These are phyloP conservation scores for Phlebiopsis gigantea DNA, from an alignment of 768 basidiomycete species.

Conservation along the genomic window DNA sequence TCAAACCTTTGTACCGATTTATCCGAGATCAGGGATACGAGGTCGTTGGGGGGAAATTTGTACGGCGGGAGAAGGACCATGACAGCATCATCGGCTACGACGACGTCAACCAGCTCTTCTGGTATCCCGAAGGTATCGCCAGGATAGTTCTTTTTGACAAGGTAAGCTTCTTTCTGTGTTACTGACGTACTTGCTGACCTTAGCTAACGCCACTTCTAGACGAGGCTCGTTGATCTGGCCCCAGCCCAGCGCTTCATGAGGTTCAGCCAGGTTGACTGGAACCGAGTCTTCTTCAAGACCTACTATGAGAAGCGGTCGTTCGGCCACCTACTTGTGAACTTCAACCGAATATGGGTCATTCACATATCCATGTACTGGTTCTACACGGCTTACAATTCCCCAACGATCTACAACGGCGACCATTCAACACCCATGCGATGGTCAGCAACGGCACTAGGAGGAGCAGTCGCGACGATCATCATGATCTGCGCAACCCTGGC, in stretches of 20 bases:
- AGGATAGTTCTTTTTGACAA: constrained; percentile 86
- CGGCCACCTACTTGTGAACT: constrained; percentile 96
- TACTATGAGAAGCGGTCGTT: constrained; percentile 97
- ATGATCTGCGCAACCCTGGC: constrained; percentile 93
- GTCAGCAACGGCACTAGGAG: constrained; percentile 93
- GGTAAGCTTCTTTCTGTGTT: constrained; percentile 49
- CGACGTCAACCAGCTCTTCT: constrained; percentile 98
- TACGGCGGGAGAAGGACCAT: constrained; percentile 90
- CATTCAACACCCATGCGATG: constrained; percentile 79
- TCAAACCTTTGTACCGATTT: constrained; percentile 94
- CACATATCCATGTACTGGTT: constrained; percentile 94
- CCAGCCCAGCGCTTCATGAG: constrained; percentile 94
- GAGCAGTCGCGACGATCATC: constrained; percentile 92
- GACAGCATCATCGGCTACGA: constrained; percentile 96
- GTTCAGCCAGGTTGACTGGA: constrained; percentile 97
- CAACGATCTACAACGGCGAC: constrained; percentile 66
- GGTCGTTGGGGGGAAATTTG: constrained; percentile 91
- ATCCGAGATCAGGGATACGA: constrained; percentile 98
- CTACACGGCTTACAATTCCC: constrained; percentile 94
- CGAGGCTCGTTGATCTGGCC: constrained; percentile 84
- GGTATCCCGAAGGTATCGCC: constrained; percentile 98
- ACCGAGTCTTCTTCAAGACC: constrained; percentile 95
- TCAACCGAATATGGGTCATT: constrained; percentile 99
- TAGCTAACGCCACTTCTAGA: constrained; percentile 39
- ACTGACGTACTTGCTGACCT: background rate